Percentiles rank a stretch among this genome's conserved stretches.
phyloP scores from a whole-genome alignment of 2,329 filamentous ascomycete genomes.

The Hypoxylon sp. region DNA sequence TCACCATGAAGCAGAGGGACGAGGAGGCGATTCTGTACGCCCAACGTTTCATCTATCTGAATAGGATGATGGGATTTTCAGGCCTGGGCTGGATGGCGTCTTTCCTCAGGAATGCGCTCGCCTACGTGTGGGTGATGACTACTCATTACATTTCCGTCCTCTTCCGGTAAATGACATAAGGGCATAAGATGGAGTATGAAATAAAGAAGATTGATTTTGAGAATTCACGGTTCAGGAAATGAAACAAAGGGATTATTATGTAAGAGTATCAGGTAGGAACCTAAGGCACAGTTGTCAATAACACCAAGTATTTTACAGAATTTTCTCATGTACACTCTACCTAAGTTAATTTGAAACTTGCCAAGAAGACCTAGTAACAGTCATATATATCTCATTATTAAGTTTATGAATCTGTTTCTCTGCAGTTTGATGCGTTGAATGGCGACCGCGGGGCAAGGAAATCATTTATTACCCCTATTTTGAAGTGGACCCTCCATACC shows the following conservation, averaged over 20 bases:
- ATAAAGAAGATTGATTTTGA: neutral
- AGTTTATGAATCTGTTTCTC: no score
- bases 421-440: no score
- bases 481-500: neutral
- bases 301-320: no score
- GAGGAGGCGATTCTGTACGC: conserved; percentile 16
- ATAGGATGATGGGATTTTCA: conserved; percentile 19
- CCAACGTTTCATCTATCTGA: conserved; percentile 18
- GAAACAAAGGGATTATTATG: neutral
- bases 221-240: neutral
- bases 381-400: no score
- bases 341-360: no score
- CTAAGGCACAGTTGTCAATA: no score
- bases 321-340: no score
- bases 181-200: neutral
- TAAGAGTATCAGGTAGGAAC: neutral
- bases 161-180: neutral
- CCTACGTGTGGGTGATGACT: conserved; percentile 16
- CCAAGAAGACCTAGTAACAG: no score
- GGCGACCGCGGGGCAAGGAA: no score
- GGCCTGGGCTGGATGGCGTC: conserved; percentile 17
- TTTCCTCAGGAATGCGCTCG: conserved; percentile 13
- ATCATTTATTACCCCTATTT: neutral
- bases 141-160: conserved; percentile 6
- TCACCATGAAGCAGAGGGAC: conserved; percentile 22